Percentiles rank a stretch among this genome's conserved stretches.
phyloP scores from a whole-genome alignment of 2,329 filamentous ascomycete genomes.

The Pyrenophora teres region DNA sequence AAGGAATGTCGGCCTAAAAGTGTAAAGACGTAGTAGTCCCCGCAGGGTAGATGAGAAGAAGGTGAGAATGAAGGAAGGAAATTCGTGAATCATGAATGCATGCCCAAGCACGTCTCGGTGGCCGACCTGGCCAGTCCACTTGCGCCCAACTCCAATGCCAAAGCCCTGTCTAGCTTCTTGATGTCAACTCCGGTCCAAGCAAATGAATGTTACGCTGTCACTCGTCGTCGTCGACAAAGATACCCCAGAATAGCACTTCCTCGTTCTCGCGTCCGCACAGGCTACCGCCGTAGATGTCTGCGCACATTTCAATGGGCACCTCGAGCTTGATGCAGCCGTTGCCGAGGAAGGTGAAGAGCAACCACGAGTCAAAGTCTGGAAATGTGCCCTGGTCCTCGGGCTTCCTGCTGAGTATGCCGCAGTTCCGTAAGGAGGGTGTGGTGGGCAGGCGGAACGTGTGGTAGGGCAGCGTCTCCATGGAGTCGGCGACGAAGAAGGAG shows the following conservation, averaged over 20 bases:
- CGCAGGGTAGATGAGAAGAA: slow-evolving; percentile 14
- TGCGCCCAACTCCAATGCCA: slow-evolving; percentile 43
- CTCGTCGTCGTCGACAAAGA: slow-evolving; percentile 41
- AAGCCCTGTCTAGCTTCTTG: slow-evolving; percentile 31
- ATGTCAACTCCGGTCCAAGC: slow-evolving; percentile 29
- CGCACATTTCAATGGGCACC: slow-evolving; percentile 46
- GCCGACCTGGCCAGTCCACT: slow-evolving; percentile 17
- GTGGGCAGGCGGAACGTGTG: slow-evolving; percentile 41
- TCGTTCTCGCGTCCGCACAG: slow-evolving; percentile 40
- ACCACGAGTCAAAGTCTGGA: slow-evolving; percentile 44
- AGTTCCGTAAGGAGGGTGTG: slow-evolving; percentile 39
- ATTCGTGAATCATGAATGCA: slow-evolving; percentile 43
- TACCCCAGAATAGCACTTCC: slow-evolving; percentile 44
- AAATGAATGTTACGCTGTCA: slow-evolving; percentile 24
- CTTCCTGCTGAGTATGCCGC: slow-evolving; percentile 41
- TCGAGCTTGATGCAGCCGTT: slow-evolving; percentile 44
- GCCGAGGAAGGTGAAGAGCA: slow-evolving; percentile 46
- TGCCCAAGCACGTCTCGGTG: slow-evolving; percentile 29
- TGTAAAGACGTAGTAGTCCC: slow-evolving; percentile 7
- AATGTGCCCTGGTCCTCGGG: slow-evolving; percentile 37
- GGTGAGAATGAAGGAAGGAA: slow-evolving; percentile 27
- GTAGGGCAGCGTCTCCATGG: slow-evolving; percentile 43
- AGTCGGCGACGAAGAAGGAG: slow-evolving; percentile 44
- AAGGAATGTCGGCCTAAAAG: slow-evolving; percentile 18
- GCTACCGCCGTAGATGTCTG: slow-evolving; percentile 40